A percentile compares a stretch with the other conserved stretches of the same genome.
Evolutionary conservation across 73 alveolate genomes (phyloP).

Genomic region (Paramecium bursaria): DNA sequence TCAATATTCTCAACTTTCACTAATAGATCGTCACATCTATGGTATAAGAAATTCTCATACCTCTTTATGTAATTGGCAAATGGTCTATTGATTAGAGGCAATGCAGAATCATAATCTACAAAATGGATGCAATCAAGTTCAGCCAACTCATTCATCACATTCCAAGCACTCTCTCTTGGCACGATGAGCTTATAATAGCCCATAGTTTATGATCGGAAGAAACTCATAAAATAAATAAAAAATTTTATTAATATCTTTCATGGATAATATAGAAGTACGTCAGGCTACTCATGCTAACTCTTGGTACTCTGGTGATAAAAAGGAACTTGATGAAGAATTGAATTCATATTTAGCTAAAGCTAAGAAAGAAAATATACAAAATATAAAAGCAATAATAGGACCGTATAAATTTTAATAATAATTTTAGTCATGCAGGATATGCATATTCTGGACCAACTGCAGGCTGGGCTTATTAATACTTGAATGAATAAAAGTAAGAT

Average conservation of each 20-base stretch:
- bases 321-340: slow-evolving; percentile 79
- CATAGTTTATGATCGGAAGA: slow-evolving; percentile 93
- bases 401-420: slow-evolving; percentile 71
- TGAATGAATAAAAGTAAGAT: slow-evolving; percentile 72
- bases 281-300: slow-evolving; percentile 94
- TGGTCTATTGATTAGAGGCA: slow-evolving; percentile 82
- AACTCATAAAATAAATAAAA: slow-evolving; percentile 69
- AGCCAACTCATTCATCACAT: slow-evolving; percentile 91
- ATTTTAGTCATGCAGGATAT: slow-evolving; percentile 93
- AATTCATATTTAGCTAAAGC: slow-evolving; percentile 73
- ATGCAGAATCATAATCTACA: slow-evolving; percentile 90
- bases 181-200: slow-evolving; percentile 86
- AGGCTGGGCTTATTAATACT: slow-evolving; percentile 90
- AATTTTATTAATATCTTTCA: slow-evolving; percentile 21
- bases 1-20: neutral
- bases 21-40: slow-evolving; percentile 79
- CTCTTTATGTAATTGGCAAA: slow-evolving; percentile 75
- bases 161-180: slow-evolving; percentile 93
- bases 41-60: no score
- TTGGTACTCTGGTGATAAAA: slow-evolving; percentile 89
- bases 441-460: slow-evolving; percentile 94
- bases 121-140: slow-evolving; percentile 89
- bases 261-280: no score
- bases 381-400: slow-evolving; percentile 88
- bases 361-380: slow-evolving; percentile 56